Evolutionary conservation across 169 alveolate genomes (phyloP).

Genomic region (Plasmodium inui): DNA sequence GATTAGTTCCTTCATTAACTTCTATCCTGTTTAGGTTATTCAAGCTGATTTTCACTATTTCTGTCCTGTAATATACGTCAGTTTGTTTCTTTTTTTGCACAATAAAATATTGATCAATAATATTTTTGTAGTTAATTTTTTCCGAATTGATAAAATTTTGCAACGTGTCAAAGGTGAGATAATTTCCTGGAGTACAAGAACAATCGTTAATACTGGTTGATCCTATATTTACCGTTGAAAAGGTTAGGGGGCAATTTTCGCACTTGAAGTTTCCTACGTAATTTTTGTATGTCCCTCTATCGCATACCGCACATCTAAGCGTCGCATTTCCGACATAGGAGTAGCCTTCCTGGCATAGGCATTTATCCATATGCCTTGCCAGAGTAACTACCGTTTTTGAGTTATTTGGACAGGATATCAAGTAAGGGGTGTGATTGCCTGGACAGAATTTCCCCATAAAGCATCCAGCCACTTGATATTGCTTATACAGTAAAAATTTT

Average conservation of each 20-base stretch:
- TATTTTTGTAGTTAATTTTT: conserved; percentile 47
- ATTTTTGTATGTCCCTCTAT: conserved; percentile 81
- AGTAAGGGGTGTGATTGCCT: conserved; percentile 78
- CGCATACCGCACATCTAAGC: conserved; percentile 79
- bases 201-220: conserved; percentile 79
- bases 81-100: conserved; percentile 25
- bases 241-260: conserved; percentile 79
- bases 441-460: conserved; percentile 76
- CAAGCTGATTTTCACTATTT: conserved; percentile 44
- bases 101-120: conserved; percentile 49
- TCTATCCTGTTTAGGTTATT: conserved; percentile 4
- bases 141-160: conserved; percentile 33
- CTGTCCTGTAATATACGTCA: conserved; percentile 32
- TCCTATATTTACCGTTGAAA: conserved; percentile 81
- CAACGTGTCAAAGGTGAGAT: conserved; percentile 60
- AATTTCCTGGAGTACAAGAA: conserved; percentile 79
- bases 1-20: conserved; percentile 19
- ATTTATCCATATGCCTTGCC: conserved; percentile 73
- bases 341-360: conserved; percentile 83
- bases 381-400: conserved; percentile 78
- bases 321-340: conserved; percentile 51
- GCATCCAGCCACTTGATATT: conserved; percentile 35
- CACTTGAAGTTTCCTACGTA: conserved; percentile 77
- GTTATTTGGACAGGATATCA: conserved; percentile 79
- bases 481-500: conserved; percentile 59